Conservation (phyloP, 768 basidiomycete species). For the Lentinus brumalis region DNA sequence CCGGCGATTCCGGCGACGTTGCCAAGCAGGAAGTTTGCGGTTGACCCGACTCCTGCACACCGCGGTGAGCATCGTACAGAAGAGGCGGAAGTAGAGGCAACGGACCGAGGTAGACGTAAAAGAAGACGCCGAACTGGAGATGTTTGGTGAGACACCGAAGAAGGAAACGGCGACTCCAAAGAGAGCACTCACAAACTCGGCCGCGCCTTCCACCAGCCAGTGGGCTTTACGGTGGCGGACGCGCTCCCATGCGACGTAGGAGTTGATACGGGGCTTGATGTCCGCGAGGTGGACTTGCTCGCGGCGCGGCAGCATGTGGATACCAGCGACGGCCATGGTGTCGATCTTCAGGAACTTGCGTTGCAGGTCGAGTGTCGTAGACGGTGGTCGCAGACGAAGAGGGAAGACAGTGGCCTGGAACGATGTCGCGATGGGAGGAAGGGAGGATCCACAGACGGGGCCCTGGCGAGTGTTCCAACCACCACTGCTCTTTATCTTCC, state of each 20-base stretch:
- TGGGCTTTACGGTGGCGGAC: conserved; percentile 32
- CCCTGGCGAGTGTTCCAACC: neutral
- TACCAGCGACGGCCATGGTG: neutral
- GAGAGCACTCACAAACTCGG: conserved; percentile 29
- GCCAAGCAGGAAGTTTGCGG: conserved; percentile 33
- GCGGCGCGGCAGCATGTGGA: conserved; percentile 20
- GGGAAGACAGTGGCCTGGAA: neutral
- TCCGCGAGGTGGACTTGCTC: conserved; percentile 28
- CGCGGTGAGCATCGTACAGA: neutral
- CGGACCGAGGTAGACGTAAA: conserved; percentile 33
- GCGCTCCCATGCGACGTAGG: conserved; percentile 26
- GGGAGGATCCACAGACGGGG: neutral
- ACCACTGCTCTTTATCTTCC: conserved; percentile 5
- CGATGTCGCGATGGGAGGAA: neutral
- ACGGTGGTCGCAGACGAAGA: neutral
- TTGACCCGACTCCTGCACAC: conserved; percentile 36
- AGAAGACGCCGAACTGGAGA: conserved; percentile 30
- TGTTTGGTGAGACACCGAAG: neutral
- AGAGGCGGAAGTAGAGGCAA: neutral
- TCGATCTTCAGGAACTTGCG: neutral
- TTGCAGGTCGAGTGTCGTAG: neutral
- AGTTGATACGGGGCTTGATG: conserved; percentile 23
- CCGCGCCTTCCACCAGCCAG: conserved; percentile 35
- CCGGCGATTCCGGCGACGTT: conserved; percentile 23
- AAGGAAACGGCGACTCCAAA: neutral